Base-by-base conservation (phyloP, 192 early-diverging fungal genomes). In the Fimicolochytrium jonesii region DNA sequence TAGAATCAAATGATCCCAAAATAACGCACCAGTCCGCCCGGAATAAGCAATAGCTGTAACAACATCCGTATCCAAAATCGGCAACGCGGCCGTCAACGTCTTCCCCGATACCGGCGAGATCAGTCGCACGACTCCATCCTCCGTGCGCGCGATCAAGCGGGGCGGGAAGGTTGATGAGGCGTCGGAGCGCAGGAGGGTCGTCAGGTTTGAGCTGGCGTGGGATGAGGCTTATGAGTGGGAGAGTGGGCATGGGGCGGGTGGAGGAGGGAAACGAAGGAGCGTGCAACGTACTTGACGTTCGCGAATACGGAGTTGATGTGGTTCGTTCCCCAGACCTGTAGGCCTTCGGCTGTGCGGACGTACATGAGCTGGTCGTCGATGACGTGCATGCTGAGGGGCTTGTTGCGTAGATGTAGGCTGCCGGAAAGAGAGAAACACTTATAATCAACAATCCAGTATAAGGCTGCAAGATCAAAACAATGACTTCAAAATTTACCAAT, bases 271-370 rank as follows among this genome's bases (percentile, higher is more conserved):
- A n/a, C n/a, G n/a, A n/a, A n/a, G n/a, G n/a, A n/a, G n/a, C n/a
- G n/a, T n/a, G 10, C 5, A 15, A 17, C 44, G 30, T 55, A 79
- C 77, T 74, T 79, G 23, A 74, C 32, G 11, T 60, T 64, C n/a
- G 70, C 56, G 35, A 82, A 80, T n/a, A 43, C 65, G 20, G 65
- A 50, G 43, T 82, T 82, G 55, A 82, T 68, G 31, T 75, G 80
- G 39, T 76, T 76, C n/a, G 72, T 34, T 44, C 44, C 59, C 80
- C 80, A 82, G 10, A 77, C 60, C 43, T 56, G 47, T 3, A 82
- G 44, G 11, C 41, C 43, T 20, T 74, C 52, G n/a, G 49, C 25
- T 10, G 64, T 69, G 10, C 39, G 46, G 18, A 82, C 70, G 58
- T 58, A 74, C 46, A 82, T 23, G 10, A 37, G 49, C 20, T 15